phyloP scores from a whole-genome alignment of 495 filamentous ascomycete species.

The Cenococcum geophilum region DNA sequence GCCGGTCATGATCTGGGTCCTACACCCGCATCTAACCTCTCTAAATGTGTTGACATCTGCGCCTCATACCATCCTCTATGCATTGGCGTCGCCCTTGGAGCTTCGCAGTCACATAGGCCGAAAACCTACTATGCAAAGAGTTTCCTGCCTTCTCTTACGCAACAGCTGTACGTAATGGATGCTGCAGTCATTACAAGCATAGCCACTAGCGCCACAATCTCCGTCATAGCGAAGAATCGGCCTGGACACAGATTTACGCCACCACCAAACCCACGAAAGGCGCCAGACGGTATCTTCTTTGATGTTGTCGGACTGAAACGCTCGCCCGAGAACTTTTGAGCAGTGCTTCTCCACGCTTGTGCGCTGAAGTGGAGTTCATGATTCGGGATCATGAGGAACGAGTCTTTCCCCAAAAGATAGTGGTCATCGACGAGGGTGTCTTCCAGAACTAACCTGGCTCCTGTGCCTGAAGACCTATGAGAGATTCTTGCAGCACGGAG shows the following conservation, averaged over 20 bases:
- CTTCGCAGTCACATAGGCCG: too few relatives aligned
- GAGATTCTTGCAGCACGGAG: not conserved
- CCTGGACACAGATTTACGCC: conserved; percentile 14
- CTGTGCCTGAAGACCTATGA: conserved; percentile 6
- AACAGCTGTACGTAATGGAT: too few relatives aligned
- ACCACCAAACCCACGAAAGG: conserved; percentile 10
- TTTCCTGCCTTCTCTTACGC: too few relatives aligned
- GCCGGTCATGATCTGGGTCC: too few relatives aligned
- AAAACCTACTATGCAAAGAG: too few relatives aligned
- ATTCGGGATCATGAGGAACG: conserved; percentile 13
- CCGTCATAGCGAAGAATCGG: conserved; percentile 11
- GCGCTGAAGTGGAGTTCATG: conserved; percentile 5
- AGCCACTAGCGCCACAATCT: conserved; percentile 5
- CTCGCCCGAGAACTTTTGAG: conserved; percentile 1
- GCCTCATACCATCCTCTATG: too few relatives aligned
- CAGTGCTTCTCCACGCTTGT: conserved; percentile 6
- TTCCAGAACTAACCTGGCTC: conserved; percentile 1
- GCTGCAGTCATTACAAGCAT: too few relatives aligned
- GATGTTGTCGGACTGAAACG: not conserved
- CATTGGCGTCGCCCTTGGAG: too few relatives aligned
- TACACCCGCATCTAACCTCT: too few relatives aligned
- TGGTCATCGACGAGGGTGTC: conserved; percentile 2
- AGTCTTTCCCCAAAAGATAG: conserved; percentile 14
- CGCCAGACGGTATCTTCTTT: not conserved
- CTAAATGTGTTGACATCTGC: too few relatives aligned